Base-by-base conservation (phyloP, 768 basidiomycete genomes). In the Flagelloscypha sp. region DNA sequence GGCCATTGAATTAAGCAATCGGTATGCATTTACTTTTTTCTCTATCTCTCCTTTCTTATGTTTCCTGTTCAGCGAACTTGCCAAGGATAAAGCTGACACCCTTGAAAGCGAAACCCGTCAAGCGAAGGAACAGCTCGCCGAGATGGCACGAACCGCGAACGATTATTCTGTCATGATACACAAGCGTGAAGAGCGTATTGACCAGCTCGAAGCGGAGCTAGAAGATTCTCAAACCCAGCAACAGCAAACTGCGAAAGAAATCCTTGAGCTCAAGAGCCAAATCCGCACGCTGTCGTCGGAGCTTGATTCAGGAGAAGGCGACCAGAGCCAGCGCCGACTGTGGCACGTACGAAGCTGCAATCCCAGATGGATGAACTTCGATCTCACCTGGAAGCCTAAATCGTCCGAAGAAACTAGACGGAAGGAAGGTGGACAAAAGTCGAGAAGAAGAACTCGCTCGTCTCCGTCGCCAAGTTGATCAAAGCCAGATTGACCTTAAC, bases 331-430 rank as follows among this genome's bases (percentile, higher is more conserved):
- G 54, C 79, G 57, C 61, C 70, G 23, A 57, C 62, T 2, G 52
- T 59, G 7, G 59, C 68, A 3, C 76, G 74, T 18, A 61, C 61
- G 18, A 84, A 79, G 48, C 63, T 94, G 2, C 79, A 87, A 48
- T 72, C 68, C 25, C 93, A 95, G 56, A 63, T 95, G 8, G 92
- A 94, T 48, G 83, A 87, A 42, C 66, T 98, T 6, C 80, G 92
- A 6, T 63, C 73, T n/a, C 61, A 85, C 10, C 74, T 95, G 62
- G 79, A 81, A 30, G 84, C 85, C n/a, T 1, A 95, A 90, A 55
- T 73, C 80, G 0, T 80, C 78, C 17, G 92, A 97, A 54, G 92
- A 90, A 48, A 82, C 75, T 7, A 79, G 81, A 20, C 74, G 86
- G 12, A 72, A 70, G 22, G 86, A n/a, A 95, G 51, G 88, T 79